Percentiles rank a stretch among this genome's conserved stretches.
phyloP scores from a whole-genome alignment of 768 basidiomycete genomes.

The Rickenella mellea region DNA sequence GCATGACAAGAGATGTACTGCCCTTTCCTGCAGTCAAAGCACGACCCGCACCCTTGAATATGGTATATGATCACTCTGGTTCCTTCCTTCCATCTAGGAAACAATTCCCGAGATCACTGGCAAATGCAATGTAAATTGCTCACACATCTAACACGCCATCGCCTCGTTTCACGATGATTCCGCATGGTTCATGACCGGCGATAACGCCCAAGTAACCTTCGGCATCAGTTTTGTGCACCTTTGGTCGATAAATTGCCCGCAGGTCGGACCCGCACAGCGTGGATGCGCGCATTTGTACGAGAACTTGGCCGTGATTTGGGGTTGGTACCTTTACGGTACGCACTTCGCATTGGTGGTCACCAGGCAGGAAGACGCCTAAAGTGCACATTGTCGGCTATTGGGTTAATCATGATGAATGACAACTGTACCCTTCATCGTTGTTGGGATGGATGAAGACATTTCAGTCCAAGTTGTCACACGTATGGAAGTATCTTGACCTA shows the following conservation, averaged over 20 bases:
- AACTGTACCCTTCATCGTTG: slow-evolving; percentile 1
- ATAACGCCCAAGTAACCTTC: slow-evolving; percentile 1
- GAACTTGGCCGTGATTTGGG: neutral
- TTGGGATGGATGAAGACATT: too few relatives aligned
- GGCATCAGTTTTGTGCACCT: neutral
- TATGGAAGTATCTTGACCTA: too few relatives aligned
- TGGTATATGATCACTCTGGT: slow-evolving; percentile 1
- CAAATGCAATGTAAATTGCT: neutral
- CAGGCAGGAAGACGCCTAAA: neutral
- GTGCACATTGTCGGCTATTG: too few relatives aligned
- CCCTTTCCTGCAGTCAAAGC: neutral
- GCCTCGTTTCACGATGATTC: slow-evolving; percentile 1
- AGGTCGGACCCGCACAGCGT: slow-evolving; percentile 1
- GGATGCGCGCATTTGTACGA: neutral
- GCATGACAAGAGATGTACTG: neutral
- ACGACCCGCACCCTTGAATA: slow-evolving; percentile 2
- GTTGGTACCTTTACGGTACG: neutral
- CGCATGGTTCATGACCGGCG: slow-evolving; percentile 3
- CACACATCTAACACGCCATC: neutral
- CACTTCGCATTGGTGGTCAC: neutral
- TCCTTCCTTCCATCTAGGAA: slow-evolving; percentile 1
- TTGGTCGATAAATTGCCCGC: slow-evolving; percentile 1
- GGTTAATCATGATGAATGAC: too few relatives aligned
- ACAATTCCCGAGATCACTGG: neutral
- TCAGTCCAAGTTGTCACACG: too few relatives aligned